Conservation (phyloP, 495 filamentous ascomycete genomes). For the Friedmanniomyces endolithicus region DNA sequence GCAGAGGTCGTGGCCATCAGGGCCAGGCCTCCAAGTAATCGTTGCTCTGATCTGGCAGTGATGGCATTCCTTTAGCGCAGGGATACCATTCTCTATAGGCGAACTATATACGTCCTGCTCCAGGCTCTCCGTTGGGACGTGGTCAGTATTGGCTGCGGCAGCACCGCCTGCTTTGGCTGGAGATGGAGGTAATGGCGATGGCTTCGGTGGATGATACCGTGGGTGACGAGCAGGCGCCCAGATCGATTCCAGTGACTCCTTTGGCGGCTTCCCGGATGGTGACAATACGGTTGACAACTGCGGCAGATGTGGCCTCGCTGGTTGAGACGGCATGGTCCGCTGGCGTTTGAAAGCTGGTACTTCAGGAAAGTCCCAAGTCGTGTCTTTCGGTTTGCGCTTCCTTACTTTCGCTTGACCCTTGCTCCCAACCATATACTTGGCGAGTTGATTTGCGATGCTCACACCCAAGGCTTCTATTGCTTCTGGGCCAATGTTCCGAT, state of each 20-base stretch:
- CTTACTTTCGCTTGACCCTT: neutral
- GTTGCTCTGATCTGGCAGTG: conserved; percentile 12
- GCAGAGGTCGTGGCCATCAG: conserved; percentile 12
- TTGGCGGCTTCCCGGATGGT: neutral
- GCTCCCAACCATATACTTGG: conserved; percentile 1
- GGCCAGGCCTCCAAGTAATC: conserved; percentile 7
- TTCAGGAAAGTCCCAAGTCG: conserved; percentile 14
- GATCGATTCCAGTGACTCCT: conserved; percentile 3
- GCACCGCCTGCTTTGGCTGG: too few relatives aligned
- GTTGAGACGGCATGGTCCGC: neutral
- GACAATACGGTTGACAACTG: neutral
- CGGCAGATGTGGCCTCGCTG: neutral
- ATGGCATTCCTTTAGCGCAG: conserved; percentile 3
- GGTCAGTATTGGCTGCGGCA: too few relatives aligned
- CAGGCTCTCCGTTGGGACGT: neutral
- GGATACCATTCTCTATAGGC: neutral
- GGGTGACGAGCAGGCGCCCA: conserved; percentile 8
- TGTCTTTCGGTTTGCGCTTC: conserved; percentile 1
- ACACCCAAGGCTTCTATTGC: conserved; percentile 10
- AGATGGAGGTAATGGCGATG: neutral
- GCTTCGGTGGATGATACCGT: neutral
- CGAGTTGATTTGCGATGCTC: conserved; percentile 16
- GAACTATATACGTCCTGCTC: neutral
- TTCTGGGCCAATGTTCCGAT: neutral
- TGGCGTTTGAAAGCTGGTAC: conserved; percentile 6